Base-by-base conservation (phyloP, 495 filamentous ascomycete species). In the Astrothelium macrocarpum region DNA sequence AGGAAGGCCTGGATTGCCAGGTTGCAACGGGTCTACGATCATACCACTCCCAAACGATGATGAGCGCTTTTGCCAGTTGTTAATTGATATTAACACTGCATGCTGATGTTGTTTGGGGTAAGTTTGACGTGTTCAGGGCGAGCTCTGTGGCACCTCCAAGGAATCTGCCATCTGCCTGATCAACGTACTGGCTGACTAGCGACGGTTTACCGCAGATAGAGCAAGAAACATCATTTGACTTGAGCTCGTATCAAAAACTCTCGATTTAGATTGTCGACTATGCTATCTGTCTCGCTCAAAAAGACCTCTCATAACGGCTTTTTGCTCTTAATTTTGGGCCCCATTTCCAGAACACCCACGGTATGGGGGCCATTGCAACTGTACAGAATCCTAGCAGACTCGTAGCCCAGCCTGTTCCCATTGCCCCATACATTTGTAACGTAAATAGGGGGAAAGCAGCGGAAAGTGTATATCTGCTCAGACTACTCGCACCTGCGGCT, bases 391-490 rank as follows among this genome's bases (percentile, higher is more conserved):
- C 78, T 29, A 80, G 71, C 20, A 78, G 65, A 45, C 70, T 74
- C 10, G 75, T 75, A 11, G 78, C 78, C 78, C 78, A 80, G 16
- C 62, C 68, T 1, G 71, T 66, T 1, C 73, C 73, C 12, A 76
- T 58, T 9, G 60, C 64, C n/a, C 63, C 62, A 59, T 72, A 75
- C 77, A 80, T 77, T 53, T 74, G 75, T 18, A 79, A 56, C 2
- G 74, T 74, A 62, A 81, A 80, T 28, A 91, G 76, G 10, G 88
- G 88, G 68, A 89, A 90, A 1, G 77, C 82, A 23, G 82, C 83
- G 0, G 80, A 85, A n/a, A 87, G 67, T 0, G 74, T 70, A 66
- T 90, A 90, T 36, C 88, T 76, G 0, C 85, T 73, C 34, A 91
- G 72, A 26, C 85, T 83, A 61, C 87, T 87, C 1, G 85, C 85